These are phyloP conservation scores for Lasiosphaeria miniovina DNA, from an alignment of 495 filamentous ascomycete genomes.

Conservation along the genomic window DNA sequence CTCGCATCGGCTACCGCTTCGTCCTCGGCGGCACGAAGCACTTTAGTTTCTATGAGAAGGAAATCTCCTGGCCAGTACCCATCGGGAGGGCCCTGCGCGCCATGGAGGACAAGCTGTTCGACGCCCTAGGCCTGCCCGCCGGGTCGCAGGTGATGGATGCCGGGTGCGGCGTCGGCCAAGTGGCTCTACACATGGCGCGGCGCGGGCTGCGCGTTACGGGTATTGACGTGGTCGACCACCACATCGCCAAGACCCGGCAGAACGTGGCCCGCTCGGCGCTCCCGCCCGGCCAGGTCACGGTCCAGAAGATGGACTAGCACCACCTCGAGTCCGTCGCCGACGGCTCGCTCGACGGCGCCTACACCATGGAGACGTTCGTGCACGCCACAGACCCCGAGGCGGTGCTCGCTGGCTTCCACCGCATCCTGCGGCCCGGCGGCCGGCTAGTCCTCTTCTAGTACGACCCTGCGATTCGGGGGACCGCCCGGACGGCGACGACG, in stretches of 20 bases:
- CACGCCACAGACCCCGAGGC: conserved; percentile 51
- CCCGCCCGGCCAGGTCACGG: conserved; percentile 34
- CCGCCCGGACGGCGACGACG: conserved; percentile 16
- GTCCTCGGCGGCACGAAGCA: not conserved
- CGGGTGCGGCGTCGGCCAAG: conserved; percentile 49
- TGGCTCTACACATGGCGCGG: conserved; percentile 47
- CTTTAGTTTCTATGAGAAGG: not conserved
- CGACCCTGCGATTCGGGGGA: conserved; percentile 25
- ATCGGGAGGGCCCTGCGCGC: not conserved
- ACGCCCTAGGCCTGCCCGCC: not conserved
- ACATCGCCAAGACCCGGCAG: conserved; percentile 43
- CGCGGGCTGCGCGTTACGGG: conserved; percentile 39
- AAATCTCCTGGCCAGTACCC: not conserved
- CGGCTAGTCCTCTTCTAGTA: conserved; percentile 49
- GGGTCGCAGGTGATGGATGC: conserved; percentile 46
- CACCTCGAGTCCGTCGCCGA: conserved; percentile 40
- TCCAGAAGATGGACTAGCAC: conserved; percentile 52
- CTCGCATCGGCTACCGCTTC: not conserved
- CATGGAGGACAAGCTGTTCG: conserved; percentile 3
- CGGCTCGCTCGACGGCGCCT: conserved; percentile 51
- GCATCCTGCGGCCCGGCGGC: conserved; percentile 50
- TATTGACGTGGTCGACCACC: conserved; percentile 52
- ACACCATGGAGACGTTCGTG: conserved; percentile 59
- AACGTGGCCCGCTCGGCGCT: conserved; percentile 40
- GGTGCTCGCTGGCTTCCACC: conserved; percentile 46